Evolutionary conservation across 2,329 filamentous ascomycete genomes (phyloP).

Genomic region (Sordariomycetes sp.): DNA sequence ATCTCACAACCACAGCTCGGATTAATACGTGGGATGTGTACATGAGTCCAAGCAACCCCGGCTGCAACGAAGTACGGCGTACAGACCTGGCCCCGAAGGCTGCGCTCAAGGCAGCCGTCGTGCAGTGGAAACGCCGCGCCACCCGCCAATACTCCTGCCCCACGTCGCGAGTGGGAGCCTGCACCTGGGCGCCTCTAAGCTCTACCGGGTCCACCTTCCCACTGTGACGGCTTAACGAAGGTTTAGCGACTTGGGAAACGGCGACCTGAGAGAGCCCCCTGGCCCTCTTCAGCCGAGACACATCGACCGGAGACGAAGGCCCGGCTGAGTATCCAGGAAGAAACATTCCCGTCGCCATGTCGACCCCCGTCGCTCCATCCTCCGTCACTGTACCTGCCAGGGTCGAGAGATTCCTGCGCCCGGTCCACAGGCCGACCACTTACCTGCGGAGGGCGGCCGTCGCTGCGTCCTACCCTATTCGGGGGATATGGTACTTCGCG

Average conservation of each 20-base stretch:
- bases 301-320: no score
- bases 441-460: conserved; percentile 10
- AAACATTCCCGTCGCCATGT: not conserved
- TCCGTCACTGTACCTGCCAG: not conserved
- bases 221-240: no score
- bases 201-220: not conserved
- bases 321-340: not conserved
- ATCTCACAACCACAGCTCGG: not conserved
- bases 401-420: not conserved
- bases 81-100: no score
- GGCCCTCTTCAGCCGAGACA: not conserved
- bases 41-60: not conserved
- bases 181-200: not conserved
- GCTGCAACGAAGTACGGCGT: no score
- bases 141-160: not conserved
- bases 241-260: no score
- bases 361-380: not conserved
- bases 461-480: conserved; percentile 41
- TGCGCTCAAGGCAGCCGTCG: not conserved
- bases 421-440: conserved; percentile 2
- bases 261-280: no score
- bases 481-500: conserved; percentile 74
- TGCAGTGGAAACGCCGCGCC: not conserved
- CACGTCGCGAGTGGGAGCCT: not conserved
- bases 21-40: not conserved